Evolutionary conservation across 805 yeast genomes (phyloP).

Genomic region (Yamadazyma scolyti): DNA sequence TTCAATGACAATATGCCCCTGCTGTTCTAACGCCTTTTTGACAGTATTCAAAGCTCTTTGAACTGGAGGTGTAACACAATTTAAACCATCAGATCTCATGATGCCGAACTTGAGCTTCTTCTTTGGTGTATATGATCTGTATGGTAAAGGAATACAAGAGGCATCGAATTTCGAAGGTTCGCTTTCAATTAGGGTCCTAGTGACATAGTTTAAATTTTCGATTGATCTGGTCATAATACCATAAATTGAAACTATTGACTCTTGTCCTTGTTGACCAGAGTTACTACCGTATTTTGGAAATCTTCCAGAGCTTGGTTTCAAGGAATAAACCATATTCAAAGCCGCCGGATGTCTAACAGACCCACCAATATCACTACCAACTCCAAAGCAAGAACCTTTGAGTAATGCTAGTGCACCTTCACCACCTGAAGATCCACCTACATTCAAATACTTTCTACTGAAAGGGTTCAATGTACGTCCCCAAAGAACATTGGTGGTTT

Average conservation of each 20-base stretch:
- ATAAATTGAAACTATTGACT: slow-evolving; percentile 60
- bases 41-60: slow-evolving; percentile 19
- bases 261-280: slow-evolving; percentile 58
- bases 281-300: slow-evolving; percentile 19
- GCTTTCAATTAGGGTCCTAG: slow-evolving; percentile 43
- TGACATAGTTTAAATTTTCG: slow-evolving; percentile 56
- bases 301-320: slow-evolving; percentile 18
- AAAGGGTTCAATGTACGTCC: slow-evolving; percentile 47
- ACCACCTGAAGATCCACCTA: slow-evolving; percentile 52
- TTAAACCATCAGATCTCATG: slow-evolving; percentile 59
- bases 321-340: slow-evolving; percentile 36
- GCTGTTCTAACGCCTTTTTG: slow-evolving; percentile 17
- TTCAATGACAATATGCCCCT: slow-evolving; percentile 49
- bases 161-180: slow-evolving; percentile 57
- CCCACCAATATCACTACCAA: slow-evolving; percentile 59
- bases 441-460: slow-evolving; percentile 40
- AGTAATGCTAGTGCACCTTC: slow-evolving; percentile 47
- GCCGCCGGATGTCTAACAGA: slow-evolving; percentile 48
- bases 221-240: slow-evolving; percentile 65
- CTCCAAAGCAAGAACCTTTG: slow-evolving; percentile 45
- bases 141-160: slow-evolving; percentile 37
- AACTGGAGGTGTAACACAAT: slow-evolving; percentile 64
- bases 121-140: slow-evolving; percentile 17
- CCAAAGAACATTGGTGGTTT: slow-evolving; percentile 38
- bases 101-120: slow-evolving; percentile 53